phyloP scores from a whole-genome alignment of 148 eudicot species.

The Amaranthus hypochondriacus region DNA sequence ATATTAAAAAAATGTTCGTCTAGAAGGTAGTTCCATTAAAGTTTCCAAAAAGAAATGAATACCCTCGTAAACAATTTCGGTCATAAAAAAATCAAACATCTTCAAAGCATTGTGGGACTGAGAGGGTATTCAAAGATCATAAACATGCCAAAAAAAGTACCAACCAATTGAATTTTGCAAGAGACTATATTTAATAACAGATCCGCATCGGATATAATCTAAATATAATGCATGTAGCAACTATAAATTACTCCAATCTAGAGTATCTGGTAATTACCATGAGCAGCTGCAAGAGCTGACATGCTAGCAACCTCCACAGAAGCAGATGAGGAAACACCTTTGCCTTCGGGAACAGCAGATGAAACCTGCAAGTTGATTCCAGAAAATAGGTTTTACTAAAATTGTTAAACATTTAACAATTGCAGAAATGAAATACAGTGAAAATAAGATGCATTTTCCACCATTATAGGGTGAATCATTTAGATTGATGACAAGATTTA shows the following conservation, averaged over 20 bases:
- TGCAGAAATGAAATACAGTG: background rate
- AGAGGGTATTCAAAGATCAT: background rate
- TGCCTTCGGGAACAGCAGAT: constrained; percentile 99
- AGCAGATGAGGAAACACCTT: constrained; percentile 99
- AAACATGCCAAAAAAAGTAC: background rate
- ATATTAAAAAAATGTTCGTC: too few relatives aligned
- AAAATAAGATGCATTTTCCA: background rate
- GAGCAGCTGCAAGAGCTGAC: constrained; percentile 98
- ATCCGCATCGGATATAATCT: too few relatives aligned
- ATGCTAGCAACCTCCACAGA: constrained; percentile 97
- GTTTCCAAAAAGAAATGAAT: too few relatives aligned
- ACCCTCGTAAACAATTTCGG: background rate
- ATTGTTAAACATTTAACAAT: background rate
- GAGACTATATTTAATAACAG: background rate
- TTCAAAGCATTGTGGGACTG: background rate
- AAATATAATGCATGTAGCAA: background rate
- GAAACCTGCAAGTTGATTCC: constrained; percentile 56
- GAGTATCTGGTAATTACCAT: constrained; percentile 40
- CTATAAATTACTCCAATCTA: background rate
- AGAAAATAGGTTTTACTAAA: constrained; percentile 3
- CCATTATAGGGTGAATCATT: too few relatives aligned
- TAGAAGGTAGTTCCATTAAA: too few relatives aligned
- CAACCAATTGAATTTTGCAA: background rate
- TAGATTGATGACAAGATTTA: too few relatives aligned
- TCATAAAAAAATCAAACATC: background rate